These are phyloP conservation scores for Vitis rotundifolia DNA, from an alignment of 164 flowering plant genomes.

Conservation along the genomic window DNA sequence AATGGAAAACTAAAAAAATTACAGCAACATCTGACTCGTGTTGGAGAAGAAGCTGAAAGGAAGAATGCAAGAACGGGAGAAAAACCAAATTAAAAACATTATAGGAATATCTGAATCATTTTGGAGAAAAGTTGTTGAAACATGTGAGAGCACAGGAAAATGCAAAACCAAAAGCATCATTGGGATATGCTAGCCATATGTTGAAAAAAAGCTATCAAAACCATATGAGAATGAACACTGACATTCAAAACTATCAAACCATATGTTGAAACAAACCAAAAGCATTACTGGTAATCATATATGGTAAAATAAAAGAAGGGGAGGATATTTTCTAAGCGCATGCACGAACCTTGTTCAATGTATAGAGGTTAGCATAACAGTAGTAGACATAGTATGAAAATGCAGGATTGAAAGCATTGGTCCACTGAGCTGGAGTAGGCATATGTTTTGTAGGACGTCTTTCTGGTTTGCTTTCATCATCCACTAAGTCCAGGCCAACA, in stretches of 20 bases:
- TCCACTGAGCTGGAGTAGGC: conserved; percentile 98
- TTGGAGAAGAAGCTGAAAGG: conserved; percentile 21
- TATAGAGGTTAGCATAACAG: conserved; percentile 95
- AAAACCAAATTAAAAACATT: not conserved
- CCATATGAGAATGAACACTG: no score
- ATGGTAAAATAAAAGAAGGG: no score
- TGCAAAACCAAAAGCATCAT: no score
- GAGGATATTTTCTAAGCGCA: not conserved
- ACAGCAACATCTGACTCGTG: no score
- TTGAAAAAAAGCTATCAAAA: no score
- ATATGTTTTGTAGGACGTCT: conserved; percentile 99
- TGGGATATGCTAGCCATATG: no score
- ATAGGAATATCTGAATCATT: not conserved
- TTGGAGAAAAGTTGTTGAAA: not conserved
- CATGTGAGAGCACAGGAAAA: no score
- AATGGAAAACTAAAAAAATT: not conserved
- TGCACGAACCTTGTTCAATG: conserved; percentile 75
- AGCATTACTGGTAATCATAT: no score
- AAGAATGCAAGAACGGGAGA: not conserved
- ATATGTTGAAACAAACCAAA: no score
- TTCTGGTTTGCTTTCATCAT: conserved; percentile 99
- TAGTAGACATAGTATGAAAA: conserved; percentile 92
- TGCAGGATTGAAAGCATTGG: conserved; percentile 95
- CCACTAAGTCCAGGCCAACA: conserved; percentile 97
- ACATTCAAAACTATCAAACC: no score